A percentile compares a stretch with the other conserved stretches of the same genome.
Conservation (phyloP, 495 filamentous ascomycete species). For the Aspergillus egyptiacus region DNA sequence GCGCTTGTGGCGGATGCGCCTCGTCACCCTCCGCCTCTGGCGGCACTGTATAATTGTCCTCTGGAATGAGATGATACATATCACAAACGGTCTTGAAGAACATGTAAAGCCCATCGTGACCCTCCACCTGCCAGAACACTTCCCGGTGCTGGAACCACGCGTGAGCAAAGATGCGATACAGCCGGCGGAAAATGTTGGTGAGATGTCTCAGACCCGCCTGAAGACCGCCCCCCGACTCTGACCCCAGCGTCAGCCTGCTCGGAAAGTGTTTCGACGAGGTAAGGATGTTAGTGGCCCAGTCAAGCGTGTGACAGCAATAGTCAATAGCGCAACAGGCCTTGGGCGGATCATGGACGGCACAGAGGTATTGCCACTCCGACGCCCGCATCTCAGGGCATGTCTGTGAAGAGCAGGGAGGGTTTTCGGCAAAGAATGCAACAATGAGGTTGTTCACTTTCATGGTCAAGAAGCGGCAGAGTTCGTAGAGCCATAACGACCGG, state of each 20-base stretch:
- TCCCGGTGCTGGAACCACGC: constrained; percentile 96
- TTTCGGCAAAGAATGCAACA: constrained; percentile 84
- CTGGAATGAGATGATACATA: constrained; percentile 76
- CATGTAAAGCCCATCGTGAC: constrained; percentile 77
- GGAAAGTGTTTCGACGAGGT: constrained; percentile 90
- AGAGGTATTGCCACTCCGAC: constrained; percentile 97
- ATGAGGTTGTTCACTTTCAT: constrained; percentile 89
- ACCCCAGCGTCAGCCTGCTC: constrained; percentile 68
- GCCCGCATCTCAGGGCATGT: constrained; percentile 99
- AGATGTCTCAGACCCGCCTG: constrained; percentile 69
- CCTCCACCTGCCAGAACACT: constrained; percentile 96
- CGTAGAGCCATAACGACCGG: constrained; percentile 89
- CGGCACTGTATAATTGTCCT: constrained; percentile 93
- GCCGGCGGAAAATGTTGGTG: constrained; percentile 85
- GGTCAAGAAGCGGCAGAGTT: constrained; percentile 90
- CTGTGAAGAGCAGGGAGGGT: constrained; percentile 72
- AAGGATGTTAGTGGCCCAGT: constrained; percentile 90
- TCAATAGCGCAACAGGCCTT: constrained; percentile 97
- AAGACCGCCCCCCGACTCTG: constrained; percentile 54
- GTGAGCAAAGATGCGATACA: constrained; percentile 96
- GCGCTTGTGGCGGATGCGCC: constrained; percentile 33
- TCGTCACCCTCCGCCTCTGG: constrained; percentile 81
- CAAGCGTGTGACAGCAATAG: constrained; percentile 96
- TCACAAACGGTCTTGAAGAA: constrained; percentile 98
- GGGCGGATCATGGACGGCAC: constrained; percentile 91